phyloP scores from a whole-genome alignment of 2,329 filamentous ascomycete species.

The Fusarium liriodendri region DNA sequence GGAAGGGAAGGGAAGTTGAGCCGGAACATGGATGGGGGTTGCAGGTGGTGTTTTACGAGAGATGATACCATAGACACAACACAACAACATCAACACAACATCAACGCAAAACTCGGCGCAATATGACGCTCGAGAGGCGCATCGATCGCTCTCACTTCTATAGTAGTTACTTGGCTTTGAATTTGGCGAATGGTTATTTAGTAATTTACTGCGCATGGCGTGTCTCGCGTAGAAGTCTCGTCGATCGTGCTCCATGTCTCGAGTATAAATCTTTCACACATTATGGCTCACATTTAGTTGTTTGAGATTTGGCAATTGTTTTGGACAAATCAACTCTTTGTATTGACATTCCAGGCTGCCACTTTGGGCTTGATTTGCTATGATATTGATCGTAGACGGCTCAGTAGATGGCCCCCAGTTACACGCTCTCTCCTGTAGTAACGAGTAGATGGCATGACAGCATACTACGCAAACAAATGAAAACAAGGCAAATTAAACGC shows the following conservation, averaged over 20 bases:
- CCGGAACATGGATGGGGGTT: conserved; percentile 4
- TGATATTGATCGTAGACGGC: conserved; percentile 21
- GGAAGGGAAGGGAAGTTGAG: conserved; percentile 15
- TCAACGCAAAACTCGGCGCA: conserved; percentile 10
- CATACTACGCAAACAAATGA: conserved; percentile 8
- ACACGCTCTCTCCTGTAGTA: conserved; percentile 12
- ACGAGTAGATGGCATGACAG: conserved; percentile 33
- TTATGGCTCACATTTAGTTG: too few species aligned
- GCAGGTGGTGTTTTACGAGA: conserved; percentile 42
- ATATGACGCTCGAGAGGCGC: conserved; percentile 1
- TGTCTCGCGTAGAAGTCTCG: background rate
- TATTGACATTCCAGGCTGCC: conserved; percentile 29
- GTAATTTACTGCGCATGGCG: background rate
- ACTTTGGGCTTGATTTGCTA: conserved; percentile 25
- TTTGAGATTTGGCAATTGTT: background rate
- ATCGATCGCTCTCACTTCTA: background rate
- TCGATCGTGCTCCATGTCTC: background rate
- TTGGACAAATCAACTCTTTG: conserved; percentile 19
- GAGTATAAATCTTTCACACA: too few species aligned
- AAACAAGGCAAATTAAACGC: conserved; percentile 38
- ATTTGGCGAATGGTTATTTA: background rate
- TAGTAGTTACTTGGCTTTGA: conserved; percentile 3
- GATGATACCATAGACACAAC: conserved; percentile 44
- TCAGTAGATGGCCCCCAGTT: conserved; percentile 18
- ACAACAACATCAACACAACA: conserved; percentile 33